phyloP scores from a whole-genome alignment of 1,139 yeast species.

The Nakaseomyces sp. region DNA sequence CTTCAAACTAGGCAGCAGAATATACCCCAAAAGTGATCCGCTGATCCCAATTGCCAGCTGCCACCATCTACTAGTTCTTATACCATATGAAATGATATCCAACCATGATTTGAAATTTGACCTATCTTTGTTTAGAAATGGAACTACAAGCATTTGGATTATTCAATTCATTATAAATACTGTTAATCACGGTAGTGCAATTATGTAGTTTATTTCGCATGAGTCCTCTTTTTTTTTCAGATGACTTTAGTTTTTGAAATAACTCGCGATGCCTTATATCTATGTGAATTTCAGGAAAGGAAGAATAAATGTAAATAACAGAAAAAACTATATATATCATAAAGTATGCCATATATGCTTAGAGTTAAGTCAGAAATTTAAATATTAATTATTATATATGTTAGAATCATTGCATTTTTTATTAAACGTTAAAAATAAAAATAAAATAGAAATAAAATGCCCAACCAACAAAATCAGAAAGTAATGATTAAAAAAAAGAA shows the following conservation, averaged over 20 bases:
- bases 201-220: too few relatives aligned
- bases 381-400: not conserved
- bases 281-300: too few relatives aligned
- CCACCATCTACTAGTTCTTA: not conserved
- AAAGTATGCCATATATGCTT: too few relatives aligned
- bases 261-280: too few relatives aligned
- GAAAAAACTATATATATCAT: too few relatives aligned
- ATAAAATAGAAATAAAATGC: not conserved
- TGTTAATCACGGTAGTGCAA: too few relatives aligned
- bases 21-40: slow-evolving; percentile 8
- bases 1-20: slow-evolving; percentile 10
- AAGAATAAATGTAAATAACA: too few relatives aligned
- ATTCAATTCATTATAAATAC: not conserved
- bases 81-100: not conserved
- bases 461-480: not conserved
- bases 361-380: too few relatives aligned
- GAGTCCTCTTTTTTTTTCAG: too few relatives aligned
- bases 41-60: slow-evolving; percentile 6
- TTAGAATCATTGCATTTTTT: not conserved
- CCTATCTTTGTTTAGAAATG: not conserved
- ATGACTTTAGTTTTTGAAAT: too few relatives aligned
- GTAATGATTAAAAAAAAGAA: too few relatives aligned
- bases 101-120: not conserved
- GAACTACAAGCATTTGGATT: not conserved
- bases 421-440: not conserved